A percentile compares a stretch with the other conserved stretches of the same genome.
phyloP scores from a whole-genome alignment of 2,329 filamentous ascomycete genomes.

The Cordyceps cateniannulata region DNA sequence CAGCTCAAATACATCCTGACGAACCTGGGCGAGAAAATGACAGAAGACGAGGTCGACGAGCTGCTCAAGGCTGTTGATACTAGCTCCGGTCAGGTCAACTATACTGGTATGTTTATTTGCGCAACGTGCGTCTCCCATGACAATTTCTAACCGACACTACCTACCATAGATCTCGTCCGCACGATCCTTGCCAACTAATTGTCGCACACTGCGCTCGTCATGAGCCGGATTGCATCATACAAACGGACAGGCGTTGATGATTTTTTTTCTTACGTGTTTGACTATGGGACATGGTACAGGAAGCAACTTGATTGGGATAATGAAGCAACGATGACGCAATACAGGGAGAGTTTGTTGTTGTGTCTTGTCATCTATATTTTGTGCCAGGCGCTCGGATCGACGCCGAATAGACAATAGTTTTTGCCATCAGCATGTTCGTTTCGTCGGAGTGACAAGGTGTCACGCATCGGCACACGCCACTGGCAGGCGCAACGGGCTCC shows the following conservation, averaged over 20 bases:
- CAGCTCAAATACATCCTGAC: conserved; percentile 98
- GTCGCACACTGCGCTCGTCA: conserved; percentile 13
- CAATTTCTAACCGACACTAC: not conserved
- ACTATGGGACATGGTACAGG: conserved; percentile 14
- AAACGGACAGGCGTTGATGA: conserved; percentile 14
- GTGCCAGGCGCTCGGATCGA: not conserved
- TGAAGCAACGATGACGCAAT: conserved; percentile 12
- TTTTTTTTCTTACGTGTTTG: conserved; percentile 25
- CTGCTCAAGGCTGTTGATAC: conserved; percentile 97
- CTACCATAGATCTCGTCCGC: conserved; percentile 65
- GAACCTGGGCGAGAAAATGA: conserved; percentile 98
- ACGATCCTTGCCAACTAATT: conserved; percentile 77
- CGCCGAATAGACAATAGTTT: conserved; percentile 8
- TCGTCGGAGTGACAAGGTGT: not conserved
- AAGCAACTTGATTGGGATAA: conserved; percentile 13
- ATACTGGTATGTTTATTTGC: conserved; percentile 61
- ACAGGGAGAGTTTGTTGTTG: not conserved
- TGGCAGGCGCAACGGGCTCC: too few species aligned
- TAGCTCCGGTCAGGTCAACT: conserved; percentile 94
- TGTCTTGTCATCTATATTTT: conserved; percentile 13
- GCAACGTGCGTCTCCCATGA: not conserved
- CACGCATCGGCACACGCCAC: not conserved
- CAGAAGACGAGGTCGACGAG: conserved; percentile 97
- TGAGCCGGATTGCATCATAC: conserved; percentile 10
- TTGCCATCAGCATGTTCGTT: not conserved